A percentile compares a stretch with the other conserved stretches of the same genome.
These are phyloP conservation scores for Cercospora sp. DNA, from an alignment of 2,329 filamentous ascomycete genomes.

Conservation along the genomic window DNA sequence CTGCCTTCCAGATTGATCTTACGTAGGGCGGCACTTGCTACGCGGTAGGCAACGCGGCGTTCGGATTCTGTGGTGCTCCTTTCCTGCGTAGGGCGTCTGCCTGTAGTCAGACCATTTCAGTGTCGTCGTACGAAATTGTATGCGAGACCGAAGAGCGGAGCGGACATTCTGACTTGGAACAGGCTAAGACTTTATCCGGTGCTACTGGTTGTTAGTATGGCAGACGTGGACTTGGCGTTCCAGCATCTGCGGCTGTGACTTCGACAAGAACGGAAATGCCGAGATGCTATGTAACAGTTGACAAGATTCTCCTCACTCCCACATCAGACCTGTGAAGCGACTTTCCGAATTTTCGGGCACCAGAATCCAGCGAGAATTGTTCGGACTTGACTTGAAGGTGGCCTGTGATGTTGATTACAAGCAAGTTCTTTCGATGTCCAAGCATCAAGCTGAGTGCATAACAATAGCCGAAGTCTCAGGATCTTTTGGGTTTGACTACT, in stretches of 20 bases:
- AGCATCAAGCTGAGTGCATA: no score
- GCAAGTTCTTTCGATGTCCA: no score
- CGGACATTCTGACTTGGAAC: neutral
- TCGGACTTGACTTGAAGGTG: no score
- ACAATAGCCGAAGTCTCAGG: no score
- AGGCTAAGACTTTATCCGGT: neutral
- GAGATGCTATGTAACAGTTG: neutral
- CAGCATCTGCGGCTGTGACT: neutral
- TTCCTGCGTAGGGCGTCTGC: neutral
- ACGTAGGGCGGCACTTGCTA: neutral
- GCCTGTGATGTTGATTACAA: no score
- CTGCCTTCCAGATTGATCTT: no score
- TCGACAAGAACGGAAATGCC: neutral
- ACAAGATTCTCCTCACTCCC: neutral
- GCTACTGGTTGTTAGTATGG: neutral
- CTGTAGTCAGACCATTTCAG: neutral
- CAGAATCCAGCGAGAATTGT: no score
- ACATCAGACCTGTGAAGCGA: no score
- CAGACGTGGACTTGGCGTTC: neutral
- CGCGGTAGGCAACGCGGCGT: neutral
- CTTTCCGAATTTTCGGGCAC: no score
- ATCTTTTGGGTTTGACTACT: no score
- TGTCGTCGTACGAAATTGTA: neutral
- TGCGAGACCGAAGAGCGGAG: neutral
- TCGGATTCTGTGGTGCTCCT: neutral